These are phyloP conservation scores for Tremellales sp. DNA, from an alignment of 1,284 basidiomycete species.

Conservation along the genomic window DNA sequence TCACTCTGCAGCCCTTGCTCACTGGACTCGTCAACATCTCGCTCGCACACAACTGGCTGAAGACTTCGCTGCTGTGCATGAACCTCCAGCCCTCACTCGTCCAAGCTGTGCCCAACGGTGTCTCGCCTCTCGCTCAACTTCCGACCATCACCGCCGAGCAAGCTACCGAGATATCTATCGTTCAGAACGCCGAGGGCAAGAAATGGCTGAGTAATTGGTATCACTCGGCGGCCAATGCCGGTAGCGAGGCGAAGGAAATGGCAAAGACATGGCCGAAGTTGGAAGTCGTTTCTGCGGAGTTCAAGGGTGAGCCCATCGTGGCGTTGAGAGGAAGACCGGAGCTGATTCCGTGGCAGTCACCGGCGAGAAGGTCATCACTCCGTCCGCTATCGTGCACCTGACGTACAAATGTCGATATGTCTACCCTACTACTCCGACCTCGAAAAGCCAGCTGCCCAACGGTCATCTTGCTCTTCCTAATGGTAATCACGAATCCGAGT, in stretches of 20 bases:
- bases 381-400: conserved; percentile 84
- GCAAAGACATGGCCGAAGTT: conserved; percentile 68
- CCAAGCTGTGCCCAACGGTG: conserved; percentile 71
- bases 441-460: conserved; percentile 7
- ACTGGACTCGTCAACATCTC: conserved; percentile 79
- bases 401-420: conserved; percentile 61
- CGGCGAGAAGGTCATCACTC: conserved; percentile 82
- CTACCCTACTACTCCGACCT: conserved; percentile 22
- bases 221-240: conserved; percentile 52
- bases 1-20: conserved; percentile 69
- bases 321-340: conserved; percentile 1
- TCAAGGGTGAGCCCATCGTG: conserved; percentile 64
- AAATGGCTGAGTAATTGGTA: conserved; percentile 52
- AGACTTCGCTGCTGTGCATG: conserved; percentile 72
- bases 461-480: conserved; percentile 4
- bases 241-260: conserved; percentile 64
- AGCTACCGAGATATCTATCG: conserved; percentile 53
- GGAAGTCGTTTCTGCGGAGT: conserved; percentile 77
- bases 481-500: not conserved
- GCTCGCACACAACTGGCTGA: conserved; percentile 86
- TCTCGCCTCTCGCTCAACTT: conserved; percentile 63
- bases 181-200: conserved; percentile 53
- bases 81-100: conserved; percentile 77
- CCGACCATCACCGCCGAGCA: conserved; percentile 60
- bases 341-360: conserved; percentile 62